Percentiles rank a stretch among this genome's conserved stretches.
Conservation (phyloP, 345 rosid species). For the Populus pruinosa region DNA sequence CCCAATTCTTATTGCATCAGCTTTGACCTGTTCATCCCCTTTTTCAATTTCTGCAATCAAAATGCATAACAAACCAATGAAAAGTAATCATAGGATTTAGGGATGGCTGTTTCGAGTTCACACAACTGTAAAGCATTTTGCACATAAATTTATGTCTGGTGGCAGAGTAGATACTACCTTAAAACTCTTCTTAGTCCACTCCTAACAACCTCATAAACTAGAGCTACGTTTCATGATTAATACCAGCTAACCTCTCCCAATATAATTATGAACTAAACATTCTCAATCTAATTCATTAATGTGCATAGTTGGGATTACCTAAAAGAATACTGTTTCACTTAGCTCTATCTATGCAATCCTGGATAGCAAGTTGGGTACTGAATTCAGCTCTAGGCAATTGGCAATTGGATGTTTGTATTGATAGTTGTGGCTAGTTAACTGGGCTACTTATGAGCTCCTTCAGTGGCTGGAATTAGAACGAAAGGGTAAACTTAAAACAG, state of each 20-base stretch:
- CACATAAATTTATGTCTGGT: not conserved
- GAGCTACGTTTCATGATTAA: not conserved
- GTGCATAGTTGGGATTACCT: not conserved
- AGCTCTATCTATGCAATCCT: not conserved
- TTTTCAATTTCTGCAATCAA: slow-evolving; percentile 61
- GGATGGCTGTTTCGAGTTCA: not conserved
- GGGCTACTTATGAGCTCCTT: not conserved
- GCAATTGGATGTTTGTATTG: not conserved
- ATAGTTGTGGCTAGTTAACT: not conserved
- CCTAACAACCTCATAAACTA: not conserved
- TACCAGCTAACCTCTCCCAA: not conserved
- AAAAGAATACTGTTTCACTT: not conserved
- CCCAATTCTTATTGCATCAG: slow-evolving; percentile 86
- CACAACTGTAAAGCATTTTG: not conserved
- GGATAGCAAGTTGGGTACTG: not conserved
- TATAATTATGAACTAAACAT: not conserved
- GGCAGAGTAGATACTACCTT: not conserved
- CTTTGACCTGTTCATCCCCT: slow-evolving; percentile 91
- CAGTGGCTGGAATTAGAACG: not conserved
- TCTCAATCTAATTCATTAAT: not conserved
- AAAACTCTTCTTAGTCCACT: not conserved
- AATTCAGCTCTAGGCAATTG: not conserved
- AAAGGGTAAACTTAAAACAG: not conserved
- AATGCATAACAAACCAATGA: slow-evolving; percentile 6
- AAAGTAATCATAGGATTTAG: slow-evolving; percentile 1